Evolutionary conservation across 805 yeast species (phyloP), one percentile per base, ranked within the genome.

Genomic region (Metschnikowia hibisci): DNA sequence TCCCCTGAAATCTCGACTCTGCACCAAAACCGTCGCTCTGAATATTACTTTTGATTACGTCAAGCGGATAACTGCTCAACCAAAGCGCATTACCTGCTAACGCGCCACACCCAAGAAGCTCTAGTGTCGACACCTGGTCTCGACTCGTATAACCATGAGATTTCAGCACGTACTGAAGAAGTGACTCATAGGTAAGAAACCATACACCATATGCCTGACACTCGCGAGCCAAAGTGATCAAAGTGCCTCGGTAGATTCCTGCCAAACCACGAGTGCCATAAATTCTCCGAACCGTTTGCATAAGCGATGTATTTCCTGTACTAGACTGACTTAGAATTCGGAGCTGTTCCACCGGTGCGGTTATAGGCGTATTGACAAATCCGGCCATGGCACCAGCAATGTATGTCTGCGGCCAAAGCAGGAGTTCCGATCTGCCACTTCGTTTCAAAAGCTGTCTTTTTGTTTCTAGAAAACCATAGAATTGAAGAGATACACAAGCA

Each of bases 121-220:
- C 80, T 43, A 77, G 72, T 0, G 87, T 76, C 4, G 77, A 64
- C 25, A 81, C 67, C 12, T 77, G 73, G 20, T 68, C 61, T 46
- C 87, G 61, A 14, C 66, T 58, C 6, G 69, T 56, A 23, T 67
- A 68, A 27, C 61, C 60, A 30, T 66, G 63, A 5, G 48, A 45
- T 10, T 58, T 52, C 30, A 65, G 61, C 18, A 74, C 63, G 40
- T 56, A 55, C 35, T 63, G 64, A 54, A 82, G 76, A 43, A 82
- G 62, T 35, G 62, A 67, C 57, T 82, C 89, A 55, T 79, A 82
- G 1, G 86, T 69, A 45, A 80, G 62, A 52, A 82, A 82, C 89
- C 89, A 82, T 12, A 81, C 77, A 6, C 89, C 89, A 54, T 83
- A 82, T 0, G 87, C 86, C 58, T 82, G 87, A n/a, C 74, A 62